phyloP scores from a whole-genome alignment of 768 basidiomycete genomes.

The Psilocybe tampanensis region DNA sequence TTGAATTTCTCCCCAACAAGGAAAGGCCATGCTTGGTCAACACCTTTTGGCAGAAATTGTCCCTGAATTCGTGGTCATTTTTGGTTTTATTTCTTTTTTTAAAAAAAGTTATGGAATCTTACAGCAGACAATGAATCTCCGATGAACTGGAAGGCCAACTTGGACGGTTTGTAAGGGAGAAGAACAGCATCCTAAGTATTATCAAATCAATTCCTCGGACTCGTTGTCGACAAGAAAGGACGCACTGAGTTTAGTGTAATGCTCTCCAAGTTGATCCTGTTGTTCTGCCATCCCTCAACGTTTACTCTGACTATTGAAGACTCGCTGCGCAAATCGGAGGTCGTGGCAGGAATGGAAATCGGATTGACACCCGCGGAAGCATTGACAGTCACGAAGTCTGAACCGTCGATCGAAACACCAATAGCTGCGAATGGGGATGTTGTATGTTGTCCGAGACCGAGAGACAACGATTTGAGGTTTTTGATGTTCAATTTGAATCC shows the following conservation, averaged over 20 bases:
- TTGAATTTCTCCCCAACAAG: slow-evolving; percentile 51
- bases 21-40: slow-evolving; percentile 61
- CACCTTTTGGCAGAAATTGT: slow-evolving; percentile 53
- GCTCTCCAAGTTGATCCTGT: slow-evolving; percentile 53
- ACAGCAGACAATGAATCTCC: slow-evolving; percentile 62
- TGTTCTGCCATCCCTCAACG: slow-evolving; percentile 62
- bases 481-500: slow-evolving; percentile 53
- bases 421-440: slow-evolving; percentile 46
- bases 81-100: too few species aligned
- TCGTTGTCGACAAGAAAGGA: not conserved
- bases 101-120: slow-evolving; percentile 22
- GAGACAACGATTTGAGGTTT: slow-evolving; percentile 41
- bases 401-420: slow-evolving; percentile 52
- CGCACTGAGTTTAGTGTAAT: slow-evolving; percentile 46
- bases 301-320: slow-evolving; percentile 46
- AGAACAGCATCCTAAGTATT: slow-evolving; percentile 44
- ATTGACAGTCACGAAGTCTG: slow-evolving; percentile 47
- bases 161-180: slow-evolving; percentile 45
- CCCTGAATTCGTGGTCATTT: slow-evolving; percentile 42
- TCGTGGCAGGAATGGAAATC: slow-evolving; percentile 35
- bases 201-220: not conserved
- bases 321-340: not conserved
- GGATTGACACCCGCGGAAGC: slow-evolving; percentile 46
- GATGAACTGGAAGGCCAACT: slow-evolving; percentile 55
- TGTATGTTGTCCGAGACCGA: slow-evolving; percentile 53